Conservation (phyloP, 495 filamentous ascomycete species). For the Beverwykella pulmonaria region DNA sequence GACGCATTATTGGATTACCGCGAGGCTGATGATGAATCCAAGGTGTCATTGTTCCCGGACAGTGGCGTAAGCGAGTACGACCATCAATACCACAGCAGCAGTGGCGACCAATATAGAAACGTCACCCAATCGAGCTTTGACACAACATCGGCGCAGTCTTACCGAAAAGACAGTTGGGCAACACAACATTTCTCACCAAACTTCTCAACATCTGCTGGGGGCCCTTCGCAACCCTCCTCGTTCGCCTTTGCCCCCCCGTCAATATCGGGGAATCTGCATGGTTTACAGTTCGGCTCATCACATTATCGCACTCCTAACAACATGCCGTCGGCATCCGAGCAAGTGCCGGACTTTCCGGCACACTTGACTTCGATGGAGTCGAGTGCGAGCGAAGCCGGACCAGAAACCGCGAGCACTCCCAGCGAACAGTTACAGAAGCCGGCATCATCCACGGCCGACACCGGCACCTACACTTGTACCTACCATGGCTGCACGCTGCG, state of each 20-base stretch:
- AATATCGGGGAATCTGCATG: conserved; percentile 43
- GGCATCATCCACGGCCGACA: conserved; percentile 66
- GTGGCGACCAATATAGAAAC: conserved; percentile 39
- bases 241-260: conserved; percentile 51
- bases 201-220: conserved; percentile 44
- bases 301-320: conserved; percentile 32
- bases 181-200: conserved; percentile 48
- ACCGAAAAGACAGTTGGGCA: conserved; percentile 41
- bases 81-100: conserved; percentile 42
- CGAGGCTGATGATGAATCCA: conserved; percentile 67
- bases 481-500: conserved; percentile 87
- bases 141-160: conserved; percentile 46
- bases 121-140: conserved; percentile 43
- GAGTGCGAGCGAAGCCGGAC: conserved; percentile 57
- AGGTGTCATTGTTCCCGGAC: conserved; percentile 70
- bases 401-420: conserved; percentile 37
- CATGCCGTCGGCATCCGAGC: conserved; percentile 43
- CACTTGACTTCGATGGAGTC: conserved; percentile 68
- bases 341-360: conserved; percentile 62
- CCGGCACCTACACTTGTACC: conserved; percentile 92
- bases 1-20: conserved; percentile 86
- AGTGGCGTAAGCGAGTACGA: conserved; percentile 52
- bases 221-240: conserved; percentile 33
- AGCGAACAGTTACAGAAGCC: conserved; percentile 52
- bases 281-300: conserved; percentile 23